Evolutionary conservation across 129 eudicot genomes (phyloP), one percentile per base, ranked within the genome.

Genomic region (Flaveria ramosissima): DNA sequence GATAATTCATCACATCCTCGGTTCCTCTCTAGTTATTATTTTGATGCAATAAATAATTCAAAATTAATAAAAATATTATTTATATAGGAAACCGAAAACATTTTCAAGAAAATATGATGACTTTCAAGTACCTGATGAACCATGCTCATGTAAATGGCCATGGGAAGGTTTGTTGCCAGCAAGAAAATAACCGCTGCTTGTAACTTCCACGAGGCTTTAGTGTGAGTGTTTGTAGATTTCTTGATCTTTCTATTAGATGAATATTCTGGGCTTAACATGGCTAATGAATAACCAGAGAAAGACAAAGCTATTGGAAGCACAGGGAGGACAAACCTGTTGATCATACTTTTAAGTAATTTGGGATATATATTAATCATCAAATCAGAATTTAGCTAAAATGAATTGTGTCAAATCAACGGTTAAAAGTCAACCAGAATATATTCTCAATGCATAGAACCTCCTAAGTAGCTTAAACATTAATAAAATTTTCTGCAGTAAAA

Each of bases 131-230:
- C 99, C 99, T 91, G 99, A 81, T 95, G 99, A 83, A 95, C 84
- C 87, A 91, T 83, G 70, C 94, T 91, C 97, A 95, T 91, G 81
- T 95, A 95, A n/a, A 89, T 19, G 16, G 95, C 96, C 99, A 95
- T 88, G 32, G 99, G 99, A 59, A 95, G n/a, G 80, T 95, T 95
- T 65, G 97, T 91, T 10, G 62, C 94, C 57, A 89, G 86, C 82
- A 95, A 83, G 83, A 89, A 88, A 74, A 88, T 23, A 68, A 88
- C 82, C 1, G 85, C 76, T 27, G 84, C 47, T 52, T 77, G 80
- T 75, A 74, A 61, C 86, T 86, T 90, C 75, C 83, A 70, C 61
- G 74, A 79, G 83, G 88, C 72, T 63, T 51, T 93, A 13, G 6
- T 72, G 48, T 17, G 77, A 52, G 14, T 24, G 16, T 43, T 76